A percentile compares a stretch with the other conserved stretches of the same genome.
Evolutionary conservation across 2,329 filamentous ascomycete species (phyloP).

Genomic region (Tricladium varicosporioides): DNA sequence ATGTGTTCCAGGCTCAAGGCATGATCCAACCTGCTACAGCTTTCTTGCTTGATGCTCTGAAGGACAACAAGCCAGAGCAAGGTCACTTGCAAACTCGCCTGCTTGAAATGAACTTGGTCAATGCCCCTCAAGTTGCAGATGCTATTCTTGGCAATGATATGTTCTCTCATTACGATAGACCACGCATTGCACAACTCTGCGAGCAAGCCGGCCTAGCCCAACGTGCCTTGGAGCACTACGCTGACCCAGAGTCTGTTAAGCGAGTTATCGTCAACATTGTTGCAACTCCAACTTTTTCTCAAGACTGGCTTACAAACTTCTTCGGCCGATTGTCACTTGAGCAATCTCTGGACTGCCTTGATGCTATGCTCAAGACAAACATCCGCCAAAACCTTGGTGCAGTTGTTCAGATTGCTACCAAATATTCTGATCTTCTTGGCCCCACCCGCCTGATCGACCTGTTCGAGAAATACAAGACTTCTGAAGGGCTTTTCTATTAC

Average conservation of each 20-base stretch:
- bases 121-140: slow-evolving; percentile 95
- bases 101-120: slow-evolving; percentile 96
- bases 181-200: slow-evolving; percentile 83
- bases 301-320: slow-evolving; percentile 89
- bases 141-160: slow-evolving; percentile 97
- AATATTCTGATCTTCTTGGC: slow-evolving; percentile 94
- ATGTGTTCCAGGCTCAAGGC: slow-evolving; percentile 96
- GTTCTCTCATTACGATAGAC: slow-evolving; percentile 95
- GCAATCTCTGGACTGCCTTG: slow-evolving; percentile 88
- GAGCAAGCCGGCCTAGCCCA: slow-evolving; percentile 87
- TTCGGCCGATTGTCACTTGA: slow-evolving; percentile 95
- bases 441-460: slow-evolving; percentile 86
- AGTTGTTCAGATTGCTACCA: slow-evolving; percentile 93
- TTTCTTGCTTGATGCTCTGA: slow-evolving; percentile 94
- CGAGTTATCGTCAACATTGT: slow-evolving; percentile 82
- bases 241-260: slow-evolving; percentile 87
- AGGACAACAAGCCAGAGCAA: slow-evolving; percentile 93
- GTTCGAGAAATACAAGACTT: slow-evolving; percentile 96
- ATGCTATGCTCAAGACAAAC: slow-evolving; percentile 95
- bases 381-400: slow-evolving; percentile 95
- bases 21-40: slow-evolving; percentile 98
- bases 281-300: slow-evolving; percentile 77
- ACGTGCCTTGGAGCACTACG: slow-evolving; percentile 90
- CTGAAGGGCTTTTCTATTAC: slow-evolving; percentile 97
- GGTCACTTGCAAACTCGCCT: slow-evolving; percentile 90